phyloP scores from a whole-genome alignment of 1,139 yeast species.

The Geotrichum reessii region DNA sequence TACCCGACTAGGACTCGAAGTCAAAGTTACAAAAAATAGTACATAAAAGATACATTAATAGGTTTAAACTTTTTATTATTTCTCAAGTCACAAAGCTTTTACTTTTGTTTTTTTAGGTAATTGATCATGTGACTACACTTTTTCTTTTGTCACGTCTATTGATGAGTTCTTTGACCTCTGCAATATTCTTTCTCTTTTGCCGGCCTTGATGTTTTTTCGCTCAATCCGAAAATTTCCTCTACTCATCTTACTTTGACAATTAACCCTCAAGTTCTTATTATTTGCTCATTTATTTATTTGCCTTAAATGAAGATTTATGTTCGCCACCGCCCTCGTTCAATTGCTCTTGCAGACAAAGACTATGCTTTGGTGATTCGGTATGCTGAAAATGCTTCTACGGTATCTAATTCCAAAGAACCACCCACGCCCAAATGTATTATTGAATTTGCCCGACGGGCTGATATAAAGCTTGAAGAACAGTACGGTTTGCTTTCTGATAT shows the following conservation, averaged over 20 bases:
- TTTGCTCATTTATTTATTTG: not conserved
- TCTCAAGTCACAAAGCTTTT: not conserved
- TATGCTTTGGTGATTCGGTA: slow-evolving; percentile 34
- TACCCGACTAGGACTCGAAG: not conserved
- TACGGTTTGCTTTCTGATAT: slow-evolving; percentile 44
- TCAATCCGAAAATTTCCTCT: not conserved
- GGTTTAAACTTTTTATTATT: too few relatives aligned
- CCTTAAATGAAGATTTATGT: slow-evolving; percentile 33
- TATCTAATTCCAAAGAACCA: slow-evolving; percentile 1
- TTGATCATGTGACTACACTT: not conserved
- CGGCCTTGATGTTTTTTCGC: not conserved
- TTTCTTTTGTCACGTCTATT: not conserved
- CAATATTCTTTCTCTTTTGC: not conserved
- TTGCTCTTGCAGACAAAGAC: slow-evolving; percentile 34
- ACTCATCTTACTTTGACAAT: not conserved
- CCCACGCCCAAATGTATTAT: slow-evolving; percentile 33
- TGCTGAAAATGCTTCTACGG: slow-evolving; percentile 24
- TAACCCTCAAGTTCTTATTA: not conserved
- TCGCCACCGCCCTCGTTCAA: slow-evolving; percentile 35
- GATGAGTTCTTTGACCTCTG: not conserved
- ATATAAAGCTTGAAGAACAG: slow-evolving; percentile 28
- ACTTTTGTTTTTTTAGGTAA: not conserved
- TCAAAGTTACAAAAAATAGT: not conserved
- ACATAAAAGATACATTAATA: not conserved
- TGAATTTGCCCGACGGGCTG: slow-evolving; percentile 36